A percentile compares a stretch with the other conserved stretches of the same genome.
Conservation (phyloP, 2,329 filamentous ascomycete genomes). For the Claviceps quebecensis region DNA sequence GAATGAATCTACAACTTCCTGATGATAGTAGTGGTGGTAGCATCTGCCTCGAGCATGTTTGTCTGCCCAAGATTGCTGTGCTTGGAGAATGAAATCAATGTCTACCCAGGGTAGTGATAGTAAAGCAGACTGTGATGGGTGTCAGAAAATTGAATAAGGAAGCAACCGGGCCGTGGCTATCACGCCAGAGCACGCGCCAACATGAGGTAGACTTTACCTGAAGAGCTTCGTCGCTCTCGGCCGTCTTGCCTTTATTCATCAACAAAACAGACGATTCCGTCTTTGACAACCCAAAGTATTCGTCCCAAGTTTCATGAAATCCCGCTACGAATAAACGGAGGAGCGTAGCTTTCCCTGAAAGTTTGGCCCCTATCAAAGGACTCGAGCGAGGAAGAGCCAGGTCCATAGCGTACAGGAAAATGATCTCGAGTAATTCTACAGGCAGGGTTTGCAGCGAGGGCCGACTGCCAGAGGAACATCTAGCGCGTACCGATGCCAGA, state of each 20-base stretch:
- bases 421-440: constrained; percentile 37
- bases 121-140: constrained; percentile 24
- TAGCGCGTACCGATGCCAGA: constrained; percentile 17
- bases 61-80: constrained; percentile 33
- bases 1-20: no score
- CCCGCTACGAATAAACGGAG: constrained; percentile 22
- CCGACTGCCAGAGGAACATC: constrained; percentile 13
- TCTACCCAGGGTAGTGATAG: constrained; percentile 30
- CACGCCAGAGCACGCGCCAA: not conserved
- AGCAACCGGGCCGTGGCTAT: not conserved
- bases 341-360: constrained; percentile 28
- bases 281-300: constrained; percentile 17
- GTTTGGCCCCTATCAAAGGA: constrained; percentile 28
- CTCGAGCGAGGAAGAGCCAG: constrained; percentile 31
- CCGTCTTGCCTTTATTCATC: not conserved
- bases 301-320: constrained; percentile 25
- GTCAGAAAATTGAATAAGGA: not conserved
- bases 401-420: constrained; percentile 37
- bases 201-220: constrained; percentile 25
- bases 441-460: constrained; percentile 26
- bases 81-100: constrained; percentile 31
- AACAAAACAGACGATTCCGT: not conserved
- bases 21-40: constrained; percentile 16
- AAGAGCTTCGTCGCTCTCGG: constrained; percentile 25
- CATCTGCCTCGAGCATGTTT: constrained; percentile 20